Evolutionary conservation across 495 filamentous ascomycete species (phyloP), one percentile per base, ranked within the genome.

Genomic region (Corynascus novoguineensis): DNA sequence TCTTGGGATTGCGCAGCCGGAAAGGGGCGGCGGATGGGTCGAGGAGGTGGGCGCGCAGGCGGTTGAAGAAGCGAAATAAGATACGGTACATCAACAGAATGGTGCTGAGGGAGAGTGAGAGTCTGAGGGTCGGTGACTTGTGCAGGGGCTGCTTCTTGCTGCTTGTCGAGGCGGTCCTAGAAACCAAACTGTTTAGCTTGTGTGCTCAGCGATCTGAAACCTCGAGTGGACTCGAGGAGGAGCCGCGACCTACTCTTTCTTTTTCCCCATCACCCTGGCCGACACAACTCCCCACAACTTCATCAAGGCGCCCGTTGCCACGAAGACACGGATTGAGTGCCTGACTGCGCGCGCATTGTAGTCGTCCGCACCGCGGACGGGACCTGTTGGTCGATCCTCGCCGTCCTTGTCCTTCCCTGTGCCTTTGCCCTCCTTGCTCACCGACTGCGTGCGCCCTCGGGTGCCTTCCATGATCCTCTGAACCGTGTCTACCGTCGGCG

Each of bases 31-130:
- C 89, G 53, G 86, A 78, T 11, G 87, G 81, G 6, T 86, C 81
- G 51, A 92, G 83, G 25, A 98, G 76, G 53, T 88, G 87, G 3
- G 78, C 78, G 34, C 93, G 86, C 32, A 98, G 75, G 34, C 88
- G 83, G 28, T 81, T 80, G 60, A 97, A 86, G 73, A 98, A 98
- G 55, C 91, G 89, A 72, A 90, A 89, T 11, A 98, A 82, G 29
- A 96, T 77, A 38, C 93, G 83, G 63, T 98, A 92, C 59, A 95
- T 77, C 35, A 97, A 78, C 29, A 98, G 78, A 46, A 97, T 85
- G 11, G 86, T 82, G 45, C 90, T 90, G 29, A 96, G 76, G 1
- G 89, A 90, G 25, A 91, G 71, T 15, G 90, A 89, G 14, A 95
- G 78, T 47, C 92, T 81, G 47, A 95, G 77, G 48, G 86, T 86